These are phyloP conservation scores for Phaeotremella skinneri DNA, from an alignment of 768 basidiomycete species.

Conservation along the genomic window DNA sequence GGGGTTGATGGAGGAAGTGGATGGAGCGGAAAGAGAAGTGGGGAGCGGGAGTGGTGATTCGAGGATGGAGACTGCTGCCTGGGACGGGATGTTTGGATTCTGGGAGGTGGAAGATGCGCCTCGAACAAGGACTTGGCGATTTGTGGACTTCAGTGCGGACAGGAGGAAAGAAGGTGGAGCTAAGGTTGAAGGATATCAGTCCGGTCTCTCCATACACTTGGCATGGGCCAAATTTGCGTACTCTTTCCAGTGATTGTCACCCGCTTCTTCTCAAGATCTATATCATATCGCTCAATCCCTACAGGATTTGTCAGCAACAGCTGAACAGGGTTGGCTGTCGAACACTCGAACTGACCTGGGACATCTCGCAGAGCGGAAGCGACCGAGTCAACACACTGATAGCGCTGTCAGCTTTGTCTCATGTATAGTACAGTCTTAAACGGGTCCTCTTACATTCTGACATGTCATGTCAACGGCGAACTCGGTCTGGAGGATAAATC, in stretches of 20 bases:
- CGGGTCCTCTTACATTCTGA: slow-evolving; percentile 35
- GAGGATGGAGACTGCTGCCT: slow-evolving; percentile 49
- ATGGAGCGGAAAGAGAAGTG: slow-evolving; percentile 21
- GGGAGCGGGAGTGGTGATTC: slow-evolving; percentile 49
- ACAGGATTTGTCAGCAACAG: background rate
- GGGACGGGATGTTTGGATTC: slow-evolving; percentile 14
- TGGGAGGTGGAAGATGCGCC: slow-evolving; percentile 34
- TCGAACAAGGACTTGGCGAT: slow-evolving; percentile 48
- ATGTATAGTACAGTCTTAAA: background rate
- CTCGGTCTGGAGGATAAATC: slow-evolving; percentile 37
- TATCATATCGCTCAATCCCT: slow-evolving; percentile 49
- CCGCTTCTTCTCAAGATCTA: slow-evolving; percentile 47
- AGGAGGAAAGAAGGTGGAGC: slow-evolving; percentile 45
- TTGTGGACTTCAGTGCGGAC: slow-evolving; percentile 40
- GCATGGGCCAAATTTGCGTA: slow-evolving; percentile 15
- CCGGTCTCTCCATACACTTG: background rate
- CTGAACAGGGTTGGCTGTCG: background rate
- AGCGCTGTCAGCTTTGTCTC: background rate
- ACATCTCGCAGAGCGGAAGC: slow-evolving; percentile 33
- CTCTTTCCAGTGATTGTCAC: slow-evolving; percentile 49
- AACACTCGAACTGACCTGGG: slow-evolving; percentile 15
- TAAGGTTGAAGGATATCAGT: slow-evolving; percentile 1
- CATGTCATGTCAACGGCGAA: slow-evolving; percentile 53
- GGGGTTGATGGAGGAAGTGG: slow-evolving; percentile 11
- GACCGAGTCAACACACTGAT: slow-evolving; percentile 48